These are phyloP conservation scores for Aphanomyces astaci DNA, from an alignment of 352 stramenopile genomes.

Conservation along the genomic window DNA sequence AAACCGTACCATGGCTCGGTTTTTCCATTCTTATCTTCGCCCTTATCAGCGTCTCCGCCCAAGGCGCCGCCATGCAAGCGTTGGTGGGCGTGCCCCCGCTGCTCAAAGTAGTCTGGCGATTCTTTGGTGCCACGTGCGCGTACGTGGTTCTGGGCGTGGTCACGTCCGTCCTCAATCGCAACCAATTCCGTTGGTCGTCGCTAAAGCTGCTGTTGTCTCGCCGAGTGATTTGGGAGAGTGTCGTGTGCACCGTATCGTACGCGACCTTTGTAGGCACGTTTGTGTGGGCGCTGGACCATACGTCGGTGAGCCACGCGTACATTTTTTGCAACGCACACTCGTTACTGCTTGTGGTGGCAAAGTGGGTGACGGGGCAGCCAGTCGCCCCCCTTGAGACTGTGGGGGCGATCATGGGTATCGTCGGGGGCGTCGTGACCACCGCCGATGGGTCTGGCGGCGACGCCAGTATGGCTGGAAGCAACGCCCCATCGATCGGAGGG, in stretches of 20 bases:
- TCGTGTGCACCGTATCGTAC: constrained; percentile 39
- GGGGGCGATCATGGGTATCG: constrained; percentile 56
- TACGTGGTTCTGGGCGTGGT: constrained; percentile 31
- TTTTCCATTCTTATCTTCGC: constrained; percentile 40
- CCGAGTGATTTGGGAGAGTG: constrained; percentile 25
- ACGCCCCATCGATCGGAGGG: constrained; percentile 37
- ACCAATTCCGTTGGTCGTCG: not conserved
- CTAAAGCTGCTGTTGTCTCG: too few species aligned
- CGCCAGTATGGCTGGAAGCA: not conserved
- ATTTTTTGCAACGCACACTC: constrained; percentile 82
- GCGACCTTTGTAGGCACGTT: constrained; percentile 68
- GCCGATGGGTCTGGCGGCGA: constrained; percentile 41
- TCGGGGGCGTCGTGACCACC: constrained; percentile 58
- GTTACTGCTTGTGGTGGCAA: constrained; percentile 65
- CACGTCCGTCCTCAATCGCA: constrained; percentile 24
- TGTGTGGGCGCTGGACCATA: constrained; percentile 52
- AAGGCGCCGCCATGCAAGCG: constrained; percentile 38
- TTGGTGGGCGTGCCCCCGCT: constrained; percentile 38
- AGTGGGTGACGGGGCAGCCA: constrained; percentile 46
- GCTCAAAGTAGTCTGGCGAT: constrained; percentile 48
- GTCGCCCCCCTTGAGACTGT: constrained; percentile 56
- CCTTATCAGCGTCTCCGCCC: constrained; percentile 35
- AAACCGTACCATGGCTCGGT: constrained; percentile 37
- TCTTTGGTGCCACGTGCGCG: constrained; percentile 34
- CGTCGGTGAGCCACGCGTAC: constrained; percentile 72